Conservation (phyloP, 257 asterid species). For the Salvia miltiorrhiza region DNA sequence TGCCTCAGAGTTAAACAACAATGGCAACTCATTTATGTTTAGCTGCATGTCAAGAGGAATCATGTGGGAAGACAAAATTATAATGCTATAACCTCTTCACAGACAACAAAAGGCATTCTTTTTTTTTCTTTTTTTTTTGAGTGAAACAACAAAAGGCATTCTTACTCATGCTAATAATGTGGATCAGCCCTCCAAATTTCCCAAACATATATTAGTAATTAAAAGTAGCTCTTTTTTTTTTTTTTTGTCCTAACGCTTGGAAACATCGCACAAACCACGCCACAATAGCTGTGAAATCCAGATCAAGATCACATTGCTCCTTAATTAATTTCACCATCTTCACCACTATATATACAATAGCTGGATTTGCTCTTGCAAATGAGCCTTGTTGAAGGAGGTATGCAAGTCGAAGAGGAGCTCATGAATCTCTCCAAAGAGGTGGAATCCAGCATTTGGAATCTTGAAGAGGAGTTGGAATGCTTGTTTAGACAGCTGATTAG, state of each 20-base stretch:
- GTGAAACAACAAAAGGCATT: slow-evolving; percentile 19
- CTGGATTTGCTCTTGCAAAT: slow-evolving; percentile 27
- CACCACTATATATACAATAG: slow-evolving; percentile 11
- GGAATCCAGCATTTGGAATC: slow-evolving; percentile 20
- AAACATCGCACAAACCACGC: slow-evolving; percentile 19
- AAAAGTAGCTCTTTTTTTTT: not conserved
- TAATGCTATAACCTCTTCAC: not conserved
- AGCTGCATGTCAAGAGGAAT: slow-evolving; percentile 2
- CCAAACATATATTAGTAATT: not conserved
- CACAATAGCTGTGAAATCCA: slow-evolving; percentile 11
- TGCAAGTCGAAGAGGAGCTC: slow-evolving; percentile 17
- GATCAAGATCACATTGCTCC: slow-evolving; percentile 19
- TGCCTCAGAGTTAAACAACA: not conserved
- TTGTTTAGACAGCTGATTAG: slow-evolving; percentile 38
- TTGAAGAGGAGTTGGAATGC: slow-evolving; percentile 35
- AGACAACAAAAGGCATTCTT: slow-evolving; percentile 20
- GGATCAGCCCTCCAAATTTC: slow-evolving; percentile 1
- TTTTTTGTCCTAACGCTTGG: slow-evolving; percentile 10
- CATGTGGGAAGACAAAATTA: not conserved
- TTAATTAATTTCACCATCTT: too few relatives aligned
- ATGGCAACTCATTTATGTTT: slow-evolving; percentile 3
- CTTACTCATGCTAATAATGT: slow-evolving; percentile 18
- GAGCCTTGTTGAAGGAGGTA: slow-evolving; percentile 13
- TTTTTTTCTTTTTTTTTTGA: too few relatives aligned
- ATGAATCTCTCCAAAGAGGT: slow-evolving; percentile 20